Percentiles rank a stretch among this genome's conserved stretches.
Conservation (phyloP, 129 eudicot genomes). For the Tagetes patula region DNA sequence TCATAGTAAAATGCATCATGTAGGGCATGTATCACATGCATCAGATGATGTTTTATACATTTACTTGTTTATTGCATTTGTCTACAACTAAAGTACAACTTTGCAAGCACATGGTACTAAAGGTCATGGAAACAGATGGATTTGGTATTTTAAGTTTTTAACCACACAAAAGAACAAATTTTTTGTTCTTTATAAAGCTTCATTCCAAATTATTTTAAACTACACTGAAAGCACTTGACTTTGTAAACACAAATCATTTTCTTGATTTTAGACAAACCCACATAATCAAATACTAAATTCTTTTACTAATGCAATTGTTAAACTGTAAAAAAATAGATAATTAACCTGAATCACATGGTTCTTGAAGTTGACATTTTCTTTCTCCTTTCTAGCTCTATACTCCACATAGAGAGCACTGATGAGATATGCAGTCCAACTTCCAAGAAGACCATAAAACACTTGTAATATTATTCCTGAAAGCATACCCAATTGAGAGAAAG, state of each 20-base stretch:
- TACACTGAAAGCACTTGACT: background rate
- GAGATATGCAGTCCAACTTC: conserved; percentile 93
- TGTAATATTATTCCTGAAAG: conserved; percentile 70
- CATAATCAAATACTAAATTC: conserved; percentile 13
- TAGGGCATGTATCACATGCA: conserved; percentile 30
- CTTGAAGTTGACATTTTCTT: conserved; percentile 72
- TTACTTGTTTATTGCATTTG: conserved; percentile 11
- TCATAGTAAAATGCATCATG: conserved; percentile 31
- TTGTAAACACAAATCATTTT: conserved; percentile 1
- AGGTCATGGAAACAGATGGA: conserved; percentile 4
- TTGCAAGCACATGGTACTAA: conserved; percentile 30
- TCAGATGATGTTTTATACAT: conserved; percentile 4
- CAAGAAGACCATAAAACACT: conserved; percentile 73
- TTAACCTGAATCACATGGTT: conserved; percentile 85
- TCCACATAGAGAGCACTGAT: conserved; percentile 81
- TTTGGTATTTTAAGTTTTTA: conserved; percentile 17
- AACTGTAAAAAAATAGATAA: conserved; percentile 11
- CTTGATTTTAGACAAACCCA: conserved; percentile 20
- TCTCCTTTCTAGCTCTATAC: conserved; percentile 75
- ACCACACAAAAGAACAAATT: conserved; percentile 33
- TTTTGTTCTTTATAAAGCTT: conserved; percentile 21
- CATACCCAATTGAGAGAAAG: conserved; percentile 89
- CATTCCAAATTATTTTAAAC: conserved; percentile 18
- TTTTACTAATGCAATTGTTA: background rate
- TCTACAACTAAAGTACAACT: conserved; percentile 14